phyloP scores from a whole-genome alignment of 495 filamentous ascomycete species.

The Aspergillus sclerotiicarbonarius region DNA sequence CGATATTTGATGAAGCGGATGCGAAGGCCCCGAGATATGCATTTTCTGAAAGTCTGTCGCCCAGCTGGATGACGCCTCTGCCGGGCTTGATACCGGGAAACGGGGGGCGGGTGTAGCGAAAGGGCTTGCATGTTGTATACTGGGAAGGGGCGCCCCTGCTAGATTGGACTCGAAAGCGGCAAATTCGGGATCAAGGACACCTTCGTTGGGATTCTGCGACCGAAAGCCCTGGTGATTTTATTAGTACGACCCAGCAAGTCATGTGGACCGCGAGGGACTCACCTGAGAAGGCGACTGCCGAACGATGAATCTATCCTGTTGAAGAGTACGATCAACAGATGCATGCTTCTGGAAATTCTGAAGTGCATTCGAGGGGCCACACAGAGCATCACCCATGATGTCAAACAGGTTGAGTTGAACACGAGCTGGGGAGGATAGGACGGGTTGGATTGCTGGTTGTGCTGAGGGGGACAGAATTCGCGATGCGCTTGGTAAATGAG shows the following conservation, averaged over 20 bases:
- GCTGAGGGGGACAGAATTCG: not conserved
- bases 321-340: slow-evolving; percentile 71
- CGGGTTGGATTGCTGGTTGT: not conserved
- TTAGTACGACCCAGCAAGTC: slow-evolving; percentile 12
- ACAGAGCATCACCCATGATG: slow-evolving; percentile 77
- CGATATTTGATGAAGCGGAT: slow-evolving; percentile 34
- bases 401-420: not conserved
- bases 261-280: slow-evolving; percentile 5
- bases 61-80: slow-evolving; percentile 34
- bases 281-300: slow-evolving; percentile 58
- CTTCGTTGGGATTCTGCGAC: slow-evolving; percentile 53
- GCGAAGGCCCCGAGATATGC: slow-evolving; percentile 38
- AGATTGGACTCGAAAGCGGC: slow-evolving; percentile 65
- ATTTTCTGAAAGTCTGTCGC: slow-evolving; percentile 52
- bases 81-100: slow-evolving; percentile 14
- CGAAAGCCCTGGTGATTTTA: slow-evolving; percentile 55
- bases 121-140: slow-evolving; percentile 31
- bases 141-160: slow-evolving; percentile 28
- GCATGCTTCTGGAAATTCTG: slow-evolving; percentile 82
- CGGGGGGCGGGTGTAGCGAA: slow-evolving; percentile 25
- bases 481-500: not conserved
- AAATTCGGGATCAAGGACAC: slow-evolving; percentile 64
- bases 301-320: slow-evolving; percentile 72
- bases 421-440: not conserved
- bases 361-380: slow-evolving; percentile 86